A percentile compares a stretch with the other conserved stretches of the same genome.
Evolutionary conservation across 345 rosid genomes (phyloP).

Genomic region (Eucalyptus leucophloia): DNA sequence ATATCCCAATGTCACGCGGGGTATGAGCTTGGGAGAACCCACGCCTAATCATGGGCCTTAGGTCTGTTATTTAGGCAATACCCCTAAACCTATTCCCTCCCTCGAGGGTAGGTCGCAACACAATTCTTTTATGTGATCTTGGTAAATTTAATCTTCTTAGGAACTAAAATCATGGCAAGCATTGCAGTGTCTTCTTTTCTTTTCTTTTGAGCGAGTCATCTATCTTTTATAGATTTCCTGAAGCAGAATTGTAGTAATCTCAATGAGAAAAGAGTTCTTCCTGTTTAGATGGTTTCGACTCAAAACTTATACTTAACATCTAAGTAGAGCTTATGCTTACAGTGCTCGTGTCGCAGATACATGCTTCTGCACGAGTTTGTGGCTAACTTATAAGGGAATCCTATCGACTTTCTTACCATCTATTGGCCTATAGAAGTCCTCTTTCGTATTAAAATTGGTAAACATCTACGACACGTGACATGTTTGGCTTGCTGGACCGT

Average conservation of each 20-base stretch:
- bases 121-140: too few relatives aligned
- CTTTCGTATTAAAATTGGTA: neutral
- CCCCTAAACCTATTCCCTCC: too few relatives aligned
- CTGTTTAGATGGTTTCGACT: neutral
- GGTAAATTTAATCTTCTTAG: neutral
- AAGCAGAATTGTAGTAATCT: neutral
- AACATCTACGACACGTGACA: neutral
- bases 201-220: neutral
- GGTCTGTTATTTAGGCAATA: too few relatives aligned
- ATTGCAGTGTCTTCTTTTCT: too few relatives aligned
- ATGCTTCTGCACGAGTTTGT: neutral
- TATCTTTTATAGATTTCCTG: neutral
- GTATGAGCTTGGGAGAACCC: accelerated
- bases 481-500: neutral
- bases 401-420: neutral
- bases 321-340: neutral
- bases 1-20: too few relatives aligned
- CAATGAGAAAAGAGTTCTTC: neutral
- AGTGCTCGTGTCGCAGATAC: neutral
- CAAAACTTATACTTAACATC: neutral
- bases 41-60: too few relatives aligned
- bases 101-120: too few relatives aligned
- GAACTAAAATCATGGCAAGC: neutral
- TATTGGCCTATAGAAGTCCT: neutral
- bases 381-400: neutral